Percentiles rank a stretch among this genome's conserved stretches.
Conservation (phyloP, 805 yeast genomes). For the Starmerella apis region DNA sequence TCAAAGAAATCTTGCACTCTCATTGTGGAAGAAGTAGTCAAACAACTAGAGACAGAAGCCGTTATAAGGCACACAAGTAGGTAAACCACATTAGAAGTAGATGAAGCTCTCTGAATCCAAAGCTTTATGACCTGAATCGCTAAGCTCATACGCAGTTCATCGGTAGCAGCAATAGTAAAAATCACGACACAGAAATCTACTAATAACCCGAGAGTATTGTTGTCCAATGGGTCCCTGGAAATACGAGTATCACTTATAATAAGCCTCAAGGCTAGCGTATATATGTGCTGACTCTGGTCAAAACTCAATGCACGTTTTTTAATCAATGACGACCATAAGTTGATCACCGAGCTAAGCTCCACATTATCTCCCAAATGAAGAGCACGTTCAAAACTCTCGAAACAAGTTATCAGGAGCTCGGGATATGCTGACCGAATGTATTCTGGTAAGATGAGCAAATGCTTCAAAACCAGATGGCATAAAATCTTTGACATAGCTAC, state of each 20-base stretch:
- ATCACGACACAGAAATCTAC: background rate
- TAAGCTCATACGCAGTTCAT: background rate
- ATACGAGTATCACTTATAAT: too few species aligned
- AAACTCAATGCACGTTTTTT: background rate
- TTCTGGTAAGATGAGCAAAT: background rate
- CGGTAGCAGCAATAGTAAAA: background rate
- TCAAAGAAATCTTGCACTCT: background rate
- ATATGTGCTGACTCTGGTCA: background rate
- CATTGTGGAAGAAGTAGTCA: background rate
- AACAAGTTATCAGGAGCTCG: background rate
- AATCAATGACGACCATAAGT: background rate
- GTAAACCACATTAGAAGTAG: background rate
- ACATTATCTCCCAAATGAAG: background rate
- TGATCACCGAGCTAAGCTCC: background rate
- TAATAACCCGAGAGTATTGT: background rate
- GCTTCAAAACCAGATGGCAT: background rate
- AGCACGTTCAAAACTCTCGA: background rate
- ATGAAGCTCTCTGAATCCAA: background rate
- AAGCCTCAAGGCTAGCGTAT: background rate
- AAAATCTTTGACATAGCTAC: too few species aligned
- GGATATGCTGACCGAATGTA: background rate
- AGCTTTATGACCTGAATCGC: background rate
- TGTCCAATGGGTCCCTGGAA: too few species aligned
- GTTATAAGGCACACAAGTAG: background rate
- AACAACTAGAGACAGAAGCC: background rate